These are phyloP conservation scores for Salvia rosmarinus DNA, from an alignment of 257 asterid species.

Conservation along the genomic window DNA sequence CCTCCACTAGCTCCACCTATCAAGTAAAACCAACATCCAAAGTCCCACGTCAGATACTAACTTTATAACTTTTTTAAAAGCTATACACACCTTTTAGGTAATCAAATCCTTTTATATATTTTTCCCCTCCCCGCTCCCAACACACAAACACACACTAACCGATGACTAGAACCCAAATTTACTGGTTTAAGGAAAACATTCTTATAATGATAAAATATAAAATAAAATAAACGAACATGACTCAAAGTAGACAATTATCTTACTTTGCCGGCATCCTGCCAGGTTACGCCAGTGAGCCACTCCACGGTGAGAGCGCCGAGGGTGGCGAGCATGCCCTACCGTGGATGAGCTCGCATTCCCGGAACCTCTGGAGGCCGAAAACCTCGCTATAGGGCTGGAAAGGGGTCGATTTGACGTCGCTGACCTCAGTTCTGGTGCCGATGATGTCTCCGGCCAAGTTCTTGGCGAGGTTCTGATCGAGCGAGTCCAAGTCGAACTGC, in stretches of 20 bases:
- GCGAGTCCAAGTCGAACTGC: constrained; percentile 82
- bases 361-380: constrained; percentile 85
- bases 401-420: constrained; percentile 79
- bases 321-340: constrained; percentile 96
- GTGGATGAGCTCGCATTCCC: constrained; percentile 96
- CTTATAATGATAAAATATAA: too few relatives aligned
- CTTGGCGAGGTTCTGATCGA: constrained; percentile 92
- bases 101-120: too few relatives aligned
- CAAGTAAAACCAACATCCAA: neutral
- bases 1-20: constrained; percentile 86
- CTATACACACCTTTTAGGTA: too few relatives aligned
- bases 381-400: constrained; percentile 91
- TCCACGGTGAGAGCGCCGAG: constrained; percentile 92
- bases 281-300: constrained; percentile 93
- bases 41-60: neutral
- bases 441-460: constrained; percentile 71
- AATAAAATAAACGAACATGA: too few relatives aligned
- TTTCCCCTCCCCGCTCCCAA: too few relatives aligned
- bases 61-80: too few relatives aligned
- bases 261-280: constrained; percentile 99
- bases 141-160: too few relatives aligned
- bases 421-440: constrained; percentile 76
- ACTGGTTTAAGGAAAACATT: too few relatives aligned
- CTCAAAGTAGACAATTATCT: neutral
- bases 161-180: too few relatives aligned